Evolutionary conservation across 441 rosid species (phyloP).

Genomic region (Daphne laureola): DNA sequence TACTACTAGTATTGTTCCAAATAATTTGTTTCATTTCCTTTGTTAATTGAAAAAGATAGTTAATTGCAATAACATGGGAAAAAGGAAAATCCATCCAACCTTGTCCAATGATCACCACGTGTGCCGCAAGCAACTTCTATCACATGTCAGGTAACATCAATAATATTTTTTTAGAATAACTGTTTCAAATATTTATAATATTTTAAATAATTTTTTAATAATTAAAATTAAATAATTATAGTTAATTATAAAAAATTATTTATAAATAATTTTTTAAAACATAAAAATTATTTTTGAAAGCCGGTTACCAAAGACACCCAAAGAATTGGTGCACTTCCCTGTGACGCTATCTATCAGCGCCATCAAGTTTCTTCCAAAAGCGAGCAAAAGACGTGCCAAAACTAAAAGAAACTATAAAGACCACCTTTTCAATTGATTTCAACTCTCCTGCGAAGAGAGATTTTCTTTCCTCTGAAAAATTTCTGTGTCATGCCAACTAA

Average conservation of each 20-base stretch:
- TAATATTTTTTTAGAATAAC: too few relatives aligned
- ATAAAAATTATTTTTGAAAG: too few relatives aligned
- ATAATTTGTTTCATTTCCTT: too few relatives aligned
- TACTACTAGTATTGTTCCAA: too few relatives aligned
- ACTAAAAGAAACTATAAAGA: constrained; percentile 9
- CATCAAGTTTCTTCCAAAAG: constrained; percentile 11
- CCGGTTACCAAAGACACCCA: too few relatives aligned
- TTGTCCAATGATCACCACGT: neutral
- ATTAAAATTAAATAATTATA: too few relatives aligned
- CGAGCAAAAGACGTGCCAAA: constrained; percentile 4
- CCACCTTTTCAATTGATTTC: constrained; percentile 5
- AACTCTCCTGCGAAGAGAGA: constrained; percentile 1
- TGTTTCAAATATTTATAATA: too few relatives aligned
- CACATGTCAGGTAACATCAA: neutral
- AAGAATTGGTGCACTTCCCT: neutral
- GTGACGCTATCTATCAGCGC: neutral
- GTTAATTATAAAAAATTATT: too few relatives aligned
- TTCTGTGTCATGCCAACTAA: constrained; percentile 15
- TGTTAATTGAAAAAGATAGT: too few relatives aligned
- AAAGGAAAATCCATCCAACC: constrained; percentile 5
- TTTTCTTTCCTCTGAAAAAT: neutral
- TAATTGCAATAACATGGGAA: too few relatives aligned
- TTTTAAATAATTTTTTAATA: too few relatives aligned
- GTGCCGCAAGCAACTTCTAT: neutral
- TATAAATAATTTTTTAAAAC: too few relatives aligned